Evolutionary conservation across 495 filamentous ascomycete genomes (phyloP).

Genomic region (Talaromyces ruber): DNA sequence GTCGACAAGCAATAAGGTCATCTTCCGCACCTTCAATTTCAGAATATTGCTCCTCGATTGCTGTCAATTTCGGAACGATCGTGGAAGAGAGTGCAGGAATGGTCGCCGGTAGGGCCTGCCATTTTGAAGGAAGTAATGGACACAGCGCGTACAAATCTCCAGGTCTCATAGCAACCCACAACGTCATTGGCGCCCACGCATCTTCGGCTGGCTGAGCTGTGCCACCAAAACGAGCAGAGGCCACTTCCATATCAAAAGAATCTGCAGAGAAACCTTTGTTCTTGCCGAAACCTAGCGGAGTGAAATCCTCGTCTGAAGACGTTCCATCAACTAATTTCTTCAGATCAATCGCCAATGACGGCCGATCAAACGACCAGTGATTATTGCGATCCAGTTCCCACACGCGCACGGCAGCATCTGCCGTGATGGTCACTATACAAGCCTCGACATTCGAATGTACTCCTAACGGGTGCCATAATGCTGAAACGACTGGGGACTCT

Average conservation of each 20-base stretch:
- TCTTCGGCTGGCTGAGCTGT: slow-evolving; percentile 54
- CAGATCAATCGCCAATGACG: slow-evolving; percentile 73
- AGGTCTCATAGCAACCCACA: slow-evolving; percentile 83
- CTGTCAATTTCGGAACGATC: slow-evolving; percentile 57
- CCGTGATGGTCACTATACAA: slow-evolving; percentile 74
- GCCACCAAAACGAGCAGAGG: slow-evolving; percentile 73
- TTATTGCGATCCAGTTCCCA: slow-evolving; percentile 80
- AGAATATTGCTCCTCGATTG: slow-evolving; percentile 47
- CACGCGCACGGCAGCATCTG: slow-evolving; percentile 73
- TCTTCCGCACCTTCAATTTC: slow-evolving; percentile 43
- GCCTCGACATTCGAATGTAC: slow-evolving; percentile 47
- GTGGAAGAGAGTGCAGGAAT: slow-evolving; percentile 70
- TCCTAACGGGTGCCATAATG: slow-evolving; percentile 82
- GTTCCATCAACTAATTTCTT: slow-evolving; percentile 73
- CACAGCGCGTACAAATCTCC: slow-evolving; percentile 89
- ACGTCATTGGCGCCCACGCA: slow-evolving; percentile 82
- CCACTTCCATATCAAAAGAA: slow-evolving; percentile 77
- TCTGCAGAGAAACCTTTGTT: slow-evolving; percentile 81
- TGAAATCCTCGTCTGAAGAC: slow-evolving; percentile 66
- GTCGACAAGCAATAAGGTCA: slow-evolving; percentile 34
- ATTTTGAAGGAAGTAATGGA: slow-evolving; percentile 72
- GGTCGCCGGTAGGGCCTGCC: slow-evolving; percentile 66
- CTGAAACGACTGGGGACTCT: slow-evolving; percentile 64
- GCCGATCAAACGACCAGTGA: slow-evolving; percentile 73
- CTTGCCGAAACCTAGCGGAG: slow-evolving; percentile 56